phyloP scores from a whole-genome alignment of 2,329 filamentous ascomycete species.

The Sporothrix protearum region DNA sequence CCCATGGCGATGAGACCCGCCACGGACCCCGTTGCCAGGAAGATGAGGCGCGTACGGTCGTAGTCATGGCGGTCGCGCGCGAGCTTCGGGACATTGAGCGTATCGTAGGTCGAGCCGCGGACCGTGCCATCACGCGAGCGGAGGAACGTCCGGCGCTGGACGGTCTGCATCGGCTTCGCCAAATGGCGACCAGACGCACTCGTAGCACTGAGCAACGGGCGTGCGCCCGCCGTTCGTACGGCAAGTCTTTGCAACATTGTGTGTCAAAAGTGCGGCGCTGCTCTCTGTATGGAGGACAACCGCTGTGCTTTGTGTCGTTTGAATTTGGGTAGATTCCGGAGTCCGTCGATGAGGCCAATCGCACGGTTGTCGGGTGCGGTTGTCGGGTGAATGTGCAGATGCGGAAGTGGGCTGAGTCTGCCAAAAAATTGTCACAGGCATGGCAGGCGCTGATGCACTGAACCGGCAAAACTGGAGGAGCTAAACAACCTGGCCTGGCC shows the following conservation, averaged over 20 bases:
- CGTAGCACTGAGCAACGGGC: constrained; percentile 30
- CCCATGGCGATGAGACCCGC: constrained; percentile 49
- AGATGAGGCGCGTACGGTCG: constrained; percentile 49
- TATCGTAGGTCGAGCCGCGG: constrained; percentile 41
- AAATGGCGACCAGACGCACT: background rate
- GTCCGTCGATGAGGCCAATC: background rate
- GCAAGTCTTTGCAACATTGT: constrained; percentile 13
- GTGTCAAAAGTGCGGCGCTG: background rate
- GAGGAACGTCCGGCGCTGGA: constrained; percentile 39
- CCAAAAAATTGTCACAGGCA: constrained; percentile 3
- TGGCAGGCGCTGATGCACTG: background rate
- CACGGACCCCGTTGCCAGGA: constrained; percentile 49
- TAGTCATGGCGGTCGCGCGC: constrained; percentile 47
- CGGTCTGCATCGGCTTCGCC: background rate
- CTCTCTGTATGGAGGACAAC: background rate
- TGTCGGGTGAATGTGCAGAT: background rate
- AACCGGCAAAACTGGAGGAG: background rate
- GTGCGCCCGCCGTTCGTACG: constrained; percentile 17
- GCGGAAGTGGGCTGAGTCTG: constrained; percentile 14
- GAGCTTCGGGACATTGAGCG: constrained; percentile 50
- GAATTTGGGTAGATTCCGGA: background rate
- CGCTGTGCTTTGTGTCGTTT: background rate
- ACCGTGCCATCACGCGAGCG: constrained; percentile 28
- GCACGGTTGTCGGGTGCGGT: background rate
- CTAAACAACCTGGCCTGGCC: background rate